Evolutionary conservation across 768 basidiomycete genomes (phyloP), one percentile per base, ranked within the genome.

Genomic region (Nidularia sp.): DNA sequence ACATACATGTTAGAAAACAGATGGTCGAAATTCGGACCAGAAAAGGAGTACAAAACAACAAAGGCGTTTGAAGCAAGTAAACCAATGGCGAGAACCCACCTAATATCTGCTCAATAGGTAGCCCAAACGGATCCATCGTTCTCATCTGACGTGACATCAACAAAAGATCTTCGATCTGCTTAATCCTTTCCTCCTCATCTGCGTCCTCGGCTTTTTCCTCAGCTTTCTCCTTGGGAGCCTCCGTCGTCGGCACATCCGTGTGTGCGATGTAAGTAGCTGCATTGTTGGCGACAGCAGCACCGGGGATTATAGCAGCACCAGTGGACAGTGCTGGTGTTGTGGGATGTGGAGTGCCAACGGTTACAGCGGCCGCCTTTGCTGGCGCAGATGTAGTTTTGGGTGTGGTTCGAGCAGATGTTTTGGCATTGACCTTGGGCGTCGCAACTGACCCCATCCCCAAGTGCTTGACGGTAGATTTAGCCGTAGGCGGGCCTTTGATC

Each of bases 91-190:
- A 18, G 18, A 18, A 18, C 18, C 18, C 18, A 18, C 18, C 18
- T 18, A 18, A 18, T 18, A 18, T 18, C 18, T 18, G 18, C 18
- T 18, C 18, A 18, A 18, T 18, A 32, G 59, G 52, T 50, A 73
- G 71, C 1, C 74, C 76, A 71, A 72, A 78, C 5, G 68, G 61
- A 53, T 78, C 76, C 3, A 69, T 56, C 4, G 69, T 72, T 6
- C 72, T 71, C 57, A 70, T 66, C 2, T 67, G 47, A 22, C 67
- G 62, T 7, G 65, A 56, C 60, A 71, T 70, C 4, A 57, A 54
- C 58, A 71, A 60, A 25, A 74, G 59, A 31, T 60, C 62, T 46
- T 76, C 70, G 34, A 77, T 58, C 51, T 74, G 68, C 41, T 62
- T 61, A 55, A 75, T 47, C 42, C 68, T 65, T 44, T 71, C 68